Evolutionary conservation across 2,329 filamentous ascomycete species (phyloP).

Genomic region (Stemphylium lycopersici): DNA sequence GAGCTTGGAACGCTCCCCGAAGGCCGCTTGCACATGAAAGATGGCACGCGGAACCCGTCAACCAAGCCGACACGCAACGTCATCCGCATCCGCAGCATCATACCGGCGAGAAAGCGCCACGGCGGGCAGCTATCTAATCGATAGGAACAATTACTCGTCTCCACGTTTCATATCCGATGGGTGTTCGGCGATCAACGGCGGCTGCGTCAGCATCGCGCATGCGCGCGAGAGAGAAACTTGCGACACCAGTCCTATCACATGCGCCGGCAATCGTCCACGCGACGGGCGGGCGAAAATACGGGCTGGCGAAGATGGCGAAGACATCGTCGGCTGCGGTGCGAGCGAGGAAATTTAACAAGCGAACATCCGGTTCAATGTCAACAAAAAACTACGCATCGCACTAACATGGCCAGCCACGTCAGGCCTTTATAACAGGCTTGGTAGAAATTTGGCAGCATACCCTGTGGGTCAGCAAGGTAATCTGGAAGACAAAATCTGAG

Average conservation of each 20-base stretch:
- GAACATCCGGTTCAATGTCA: conserved; percentile 1
- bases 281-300: neutral
- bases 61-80: neutral
- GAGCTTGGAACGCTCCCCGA: neutral
- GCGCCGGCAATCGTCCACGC: too few species aligned
- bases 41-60: conserved; percentile 4
- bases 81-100: neutral
- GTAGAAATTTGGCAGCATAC: neutral
- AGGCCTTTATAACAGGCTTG: neutral
- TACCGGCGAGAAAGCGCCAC: conserved; percentile 11
- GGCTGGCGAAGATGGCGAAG: neutral
- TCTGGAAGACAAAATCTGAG: neutral
- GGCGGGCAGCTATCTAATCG: conserved; percentile 29
- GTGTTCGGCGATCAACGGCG: conserved; percentile 3
- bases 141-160: conserved; percentile 22
- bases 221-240: conserved; percentile 5
- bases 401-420: neutral
- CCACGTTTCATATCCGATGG: conserved; percentile 14
- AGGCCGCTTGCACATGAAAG: conserved; percentile 2
- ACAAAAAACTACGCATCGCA: conserved; percentile 1
- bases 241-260: neutral
- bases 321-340: neutral
- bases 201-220: conserved; percentile 11
- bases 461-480: conserved; percentile 7
- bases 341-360: neutral